These are phyloP conservation scores for Erodium chrysanthum DNA, from an alignment of 441 rosid genomes.

Conservation along the genomic window DNA sequence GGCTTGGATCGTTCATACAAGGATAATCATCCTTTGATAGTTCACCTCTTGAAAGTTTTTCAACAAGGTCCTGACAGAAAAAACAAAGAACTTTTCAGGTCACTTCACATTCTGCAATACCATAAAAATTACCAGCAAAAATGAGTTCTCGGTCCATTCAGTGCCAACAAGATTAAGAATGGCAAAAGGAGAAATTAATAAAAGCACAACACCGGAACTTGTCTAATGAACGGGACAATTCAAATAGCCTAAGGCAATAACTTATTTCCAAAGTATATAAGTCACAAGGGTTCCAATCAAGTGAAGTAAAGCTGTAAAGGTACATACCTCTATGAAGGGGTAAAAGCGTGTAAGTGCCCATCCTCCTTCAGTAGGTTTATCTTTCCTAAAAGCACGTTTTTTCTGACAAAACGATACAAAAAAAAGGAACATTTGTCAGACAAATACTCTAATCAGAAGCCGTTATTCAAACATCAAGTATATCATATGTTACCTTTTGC, in stretches of 20 bases:
- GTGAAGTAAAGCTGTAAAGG: background rate
- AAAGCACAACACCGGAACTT: too few species aligned
- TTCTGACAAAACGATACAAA: constrained; percentile 42
- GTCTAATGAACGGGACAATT: too few species aligned
- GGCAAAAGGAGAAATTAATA: background rate
- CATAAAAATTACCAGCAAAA: background rate
- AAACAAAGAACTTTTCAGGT: constrained; percentile 14
- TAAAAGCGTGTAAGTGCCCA: constrained; percentile 92
- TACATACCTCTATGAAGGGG: constrained; percentile 80
- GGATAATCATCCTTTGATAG: constrained; percentile 75
- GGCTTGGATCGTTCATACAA: constrained; percentile 68
- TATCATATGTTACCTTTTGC: constrained; percentile 54
- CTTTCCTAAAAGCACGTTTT: constrained; percentile 80
- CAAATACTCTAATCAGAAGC: constrained; percentile 10
- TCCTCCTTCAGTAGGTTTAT: constrained; percentile 56
- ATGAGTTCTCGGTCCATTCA: background rate
- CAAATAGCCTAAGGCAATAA: background rate
- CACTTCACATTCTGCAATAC: background rate
- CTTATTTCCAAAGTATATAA: background rate
- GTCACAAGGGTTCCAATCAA: background rate
- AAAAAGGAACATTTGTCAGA: background rate
- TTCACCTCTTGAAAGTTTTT: constrained; percentile 66
- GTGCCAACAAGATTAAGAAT: background rate
- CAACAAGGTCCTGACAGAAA: constrained; percentile 61
- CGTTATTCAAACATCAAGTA: background rate